A percentile compares a stretch with the other conserved stretches of the same genome.
Conservation (phyloP, 1,284 basidiomycete species). For the Athelia psychrophila region DNA sequence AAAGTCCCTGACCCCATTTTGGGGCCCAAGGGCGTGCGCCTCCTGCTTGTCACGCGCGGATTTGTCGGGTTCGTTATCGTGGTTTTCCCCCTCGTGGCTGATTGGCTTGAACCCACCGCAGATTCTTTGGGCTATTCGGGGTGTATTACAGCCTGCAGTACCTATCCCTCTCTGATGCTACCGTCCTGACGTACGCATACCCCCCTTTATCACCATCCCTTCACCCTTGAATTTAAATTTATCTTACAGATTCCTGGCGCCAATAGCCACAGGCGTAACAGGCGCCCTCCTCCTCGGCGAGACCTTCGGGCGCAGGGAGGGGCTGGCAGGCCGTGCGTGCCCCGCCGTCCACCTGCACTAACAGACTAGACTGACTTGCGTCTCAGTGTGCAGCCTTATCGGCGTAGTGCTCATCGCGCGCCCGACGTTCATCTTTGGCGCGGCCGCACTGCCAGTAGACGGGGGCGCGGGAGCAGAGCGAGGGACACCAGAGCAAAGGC, state of each 20-base stretch:
- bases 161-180: conserved; percentile 72
- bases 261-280: conserved; percentile 65
- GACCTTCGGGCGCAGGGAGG: conserved; percentile 54
- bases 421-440: conserved; percentile 45
- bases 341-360: background rate
- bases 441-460: conserved; percentile 8
- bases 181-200: conserved; percentile 59
- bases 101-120: conserved; percentile 16
- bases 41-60: conserved; percentile 56
- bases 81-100: conserved; percentile 6
- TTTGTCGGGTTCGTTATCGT: conserved; percentile 50
- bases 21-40: conserved; percentile 67
- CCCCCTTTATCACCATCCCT: background rate
- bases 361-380: background rate
- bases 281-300: conserved; percentile 72
- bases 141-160: conserved; percentile 71
- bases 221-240: background rate
- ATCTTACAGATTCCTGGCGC: conserved; percentile 49
- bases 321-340: conserved; percentile 57
- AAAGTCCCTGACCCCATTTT: conserved; percentile 62
- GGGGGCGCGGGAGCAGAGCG: conserved; percentile 18
- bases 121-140: conserved; percentile 62
- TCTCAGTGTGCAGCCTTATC: conserved; percentile 46
- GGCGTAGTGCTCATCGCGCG: conserved; percentile 66
- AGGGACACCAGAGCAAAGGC: conserved; percentile 38